A percentile compares a stretch with the other conserved stretches of the same genome.
phyloP scores from a whole-genome alignment of 495 filamentous ascomycete genomes.

The Xylaria flabelliformis region DNA sequence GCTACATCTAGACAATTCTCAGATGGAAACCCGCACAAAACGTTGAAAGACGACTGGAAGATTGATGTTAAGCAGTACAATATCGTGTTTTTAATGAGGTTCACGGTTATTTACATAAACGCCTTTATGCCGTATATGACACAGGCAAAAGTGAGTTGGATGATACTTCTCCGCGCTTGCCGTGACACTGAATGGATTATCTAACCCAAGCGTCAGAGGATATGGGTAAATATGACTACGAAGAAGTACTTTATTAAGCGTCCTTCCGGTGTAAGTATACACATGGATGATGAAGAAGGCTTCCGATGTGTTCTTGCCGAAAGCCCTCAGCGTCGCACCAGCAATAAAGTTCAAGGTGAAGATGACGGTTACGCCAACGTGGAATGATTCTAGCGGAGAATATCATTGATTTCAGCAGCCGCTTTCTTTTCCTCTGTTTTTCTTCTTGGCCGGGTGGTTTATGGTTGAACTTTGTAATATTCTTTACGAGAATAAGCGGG shows the following conservation, averaged over 20 bases:
- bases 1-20: not conserved
- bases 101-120: not conserved
- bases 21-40: not conserved
- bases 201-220: not conserved
- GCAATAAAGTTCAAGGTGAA: not conserved
- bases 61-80: not conserved
- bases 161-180: not conserved
- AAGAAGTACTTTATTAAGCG: not conserved
- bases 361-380: not conserved
- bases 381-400: not conserved
- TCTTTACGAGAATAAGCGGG: not conserved
- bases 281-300: not conserved
- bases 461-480: not conserved
- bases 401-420: not conserved
- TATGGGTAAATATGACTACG: not conserved
- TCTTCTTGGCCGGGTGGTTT: not conserved
- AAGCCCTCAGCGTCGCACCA: not conserved
- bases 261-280: not conserved
- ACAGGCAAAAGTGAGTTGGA: not conserved
- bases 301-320: not conserved
- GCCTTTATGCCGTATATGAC: not conserved
- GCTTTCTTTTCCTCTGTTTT: not conserved
- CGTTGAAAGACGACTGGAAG: not conserved
- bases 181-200: not conserved
- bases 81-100: not conserved